A percentile compares a stretch with the other conserved stretches of the same genome.
Evolutionary conservation across 2,329 filamentous ascomycete species (phyloP).

Genomic region (Paracamarosporium sp.): DNA sequence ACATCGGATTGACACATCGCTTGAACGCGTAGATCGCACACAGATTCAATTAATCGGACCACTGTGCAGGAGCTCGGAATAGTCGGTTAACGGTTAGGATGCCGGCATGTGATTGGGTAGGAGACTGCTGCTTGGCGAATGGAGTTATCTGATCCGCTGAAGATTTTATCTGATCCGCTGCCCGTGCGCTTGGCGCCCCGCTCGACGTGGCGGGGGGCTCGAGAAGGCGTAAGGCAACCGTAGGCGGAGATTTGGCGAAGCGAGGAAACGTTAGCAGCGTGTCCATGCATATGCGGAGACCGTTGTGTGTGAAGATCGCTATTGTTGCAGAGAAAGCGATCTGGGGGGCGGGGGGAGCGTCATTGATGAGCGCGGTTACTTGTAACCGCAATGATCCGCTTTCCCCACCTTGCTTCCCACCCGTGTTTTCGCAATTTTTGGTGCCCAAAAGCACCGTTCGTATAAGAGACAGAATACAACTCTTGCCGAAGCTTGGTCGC

Average conservation of each 20-base stretch:
- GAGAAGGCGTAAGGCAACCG: neutral
- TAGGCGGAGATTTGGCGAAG: neutral
- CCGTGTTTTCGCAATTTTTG: neutral
- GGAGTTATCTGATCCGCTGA: constrained; percentile 24
- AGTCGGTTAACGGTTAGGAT: constrained; percentile 10
- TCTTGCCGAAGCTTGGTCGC: neutral
- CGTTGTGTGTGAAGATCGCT: neutral
- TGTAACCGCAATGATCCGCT: neutral
- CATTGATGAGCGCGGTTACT: neutral
- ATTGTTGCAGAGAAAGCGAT: neutral
- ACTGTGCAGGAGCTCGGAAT: constrained; percentile 4
- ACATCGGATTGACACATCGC: constrained; percentile 19
- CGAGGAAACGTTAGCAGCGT: neutral
- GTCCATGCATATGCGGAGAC: neutral
- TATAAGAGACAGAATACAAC: neutral
- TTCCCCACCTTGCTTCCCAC: neutral
- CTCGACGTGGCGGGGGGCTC: neutral
- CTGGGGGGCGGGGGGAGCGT: neutral
- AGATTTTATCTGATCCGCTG: constrained; percentile 29
- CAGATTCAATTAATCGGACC: constrained; percentile 9
- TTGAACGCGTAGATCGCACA: neutral
- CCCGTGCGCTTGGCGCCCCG: constrained; percentile 18
- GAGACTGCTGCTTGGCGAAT: neutral
- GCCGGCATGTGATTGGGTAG: constrained; percentile 14
- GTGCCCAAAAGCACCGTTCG: neutral